Evolutionary conservation across 1,139 yeast genomes (phyloP), one percentile per base, ranked within the genome.

Genomic region (Nakaseomyces sp.): DNA sequence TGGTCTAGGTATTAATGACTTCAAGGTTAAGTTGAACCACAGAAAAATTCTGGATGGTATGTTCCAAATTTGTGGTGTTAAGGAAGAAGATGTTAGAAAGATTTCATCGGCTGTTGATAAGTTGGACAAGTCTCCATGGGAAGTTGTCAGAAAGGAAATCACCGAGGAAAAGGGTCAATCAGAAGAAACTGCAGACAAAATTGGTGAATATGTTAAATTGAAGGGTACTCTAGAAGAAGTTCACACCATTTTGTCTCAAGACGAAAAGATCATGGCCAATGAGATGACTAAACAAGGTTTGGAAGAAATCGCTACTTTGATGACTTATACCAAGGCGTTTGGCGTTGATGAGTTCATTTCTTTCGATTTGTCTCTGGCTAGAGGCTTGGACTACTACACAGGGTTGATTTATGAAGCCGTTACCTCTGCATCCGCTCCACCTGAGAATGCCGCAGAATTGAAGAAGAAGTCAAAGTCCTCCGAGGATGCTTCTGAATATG

Each of bases 371-470:
- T 89, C 97, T 3, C 72, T 91, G 52, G 98, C 98, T 29, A 81
- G 98, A 72, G 98, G 98, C 42, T 76, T 91, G 59, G 98, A 91
- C 67, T 91, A 91, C 67, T 91, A 91, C 69, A 91, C 98, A 20
- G 98, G 98, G 36, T 74, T 91, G 53, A 91, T 91, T 54, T 91
- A 87, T 65, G 98, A 91, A 67, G 96, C 93, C 39, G 96, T 91
- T 42, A 91, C 97, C 20, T 74, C 81, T 18, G 96, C 89, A 32
- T 85, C 96, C 38, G 96, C 96, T 17, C 95, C 98, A 22, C 98
- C 98, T 44, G 69, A 71, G 39, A 80, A 82, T 61, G 91, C 91
- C 10, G 71, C 69, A 32, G 82, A 77, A 58, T 67, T 79, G 58
- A 79, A 81, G 61, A 74, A 72, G 48, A 63, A 65, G 41, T 59